These are phyloP conservation scores for Mycocentrospora acerina DNA, from an alignment of 2,329 filamentous ascomycete genomes.

Conservation along the genomic window DNA sequence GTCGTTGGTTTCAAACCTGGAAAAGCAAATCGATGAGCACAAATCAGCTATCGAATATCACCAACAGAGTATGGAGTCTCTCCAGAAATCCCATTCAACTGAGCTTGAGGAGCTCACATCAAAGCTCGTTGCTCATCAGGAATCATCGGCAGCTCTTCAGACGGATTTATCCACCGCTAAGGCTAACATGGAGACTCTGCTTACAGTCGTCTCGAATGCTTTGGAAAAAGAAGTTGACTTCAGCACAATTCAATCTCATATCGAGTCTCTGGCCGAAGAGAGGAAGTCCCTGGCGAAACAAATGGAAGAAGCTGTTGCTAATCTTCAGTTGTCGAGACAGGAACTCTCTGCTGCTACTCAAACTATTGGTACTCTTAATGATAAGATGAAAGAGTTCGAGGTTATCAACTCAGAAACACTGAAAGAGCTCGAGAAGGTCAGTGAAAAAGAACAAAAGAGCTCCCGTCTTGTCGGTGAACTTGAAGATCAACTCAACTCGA, in stretches of 20 bases:
- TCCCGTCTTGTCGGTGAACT: slow-evolving; percentile 90
- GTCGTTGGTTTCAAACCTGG: slow-evolving; percentile 56
- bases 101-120: slow-evolving; percentile 53
- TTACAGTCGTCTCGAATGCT: slow-evolving; percentile 63
- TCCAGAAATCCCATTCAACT: slow-evolving; percentile 56
- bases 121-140: slow-evolving; percentile 35
- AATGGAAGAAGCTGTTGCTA: slow-evolving; percentile 46
- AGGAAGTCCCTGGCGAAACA: slow-evolving; percentile 46
- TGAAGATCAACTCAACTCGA: slow-evolving; percentile 92
- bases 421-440: slow-evolving; percentile 59
- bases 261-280: slow-evolving; percentile 48
- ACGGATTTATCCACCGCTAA: slow-evolving; percentile 62
- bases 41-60: slow-evolving; percentile 57
- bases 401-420: slow-evolving; percentile 56
- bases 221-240: slow-evolving; percentile 63
- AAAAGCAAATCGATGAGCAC: slow-evolving; percentile 59
- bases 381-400: slow-evolving; percentile 49
- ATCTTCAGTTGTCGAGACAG: slow-evolving; percentile 45
- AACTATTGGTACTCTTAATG: slow-evolving; percentile 44
- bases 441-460: slow-evolving; percentile 80
- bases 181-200: slow-evolving; percentile 58
- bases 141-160: slow-evolving; percentile 47
- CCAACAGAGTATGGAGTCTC: slow-evolving; percentile 54
- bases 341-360: slow-evolving; percentile 46
- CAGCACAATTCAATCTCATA: slow-evolving; percentile 44